Evolutionary conservation across 345 rosid genomes (phyloP).

Genomic region (Gossypioides kirkii): DNA sequence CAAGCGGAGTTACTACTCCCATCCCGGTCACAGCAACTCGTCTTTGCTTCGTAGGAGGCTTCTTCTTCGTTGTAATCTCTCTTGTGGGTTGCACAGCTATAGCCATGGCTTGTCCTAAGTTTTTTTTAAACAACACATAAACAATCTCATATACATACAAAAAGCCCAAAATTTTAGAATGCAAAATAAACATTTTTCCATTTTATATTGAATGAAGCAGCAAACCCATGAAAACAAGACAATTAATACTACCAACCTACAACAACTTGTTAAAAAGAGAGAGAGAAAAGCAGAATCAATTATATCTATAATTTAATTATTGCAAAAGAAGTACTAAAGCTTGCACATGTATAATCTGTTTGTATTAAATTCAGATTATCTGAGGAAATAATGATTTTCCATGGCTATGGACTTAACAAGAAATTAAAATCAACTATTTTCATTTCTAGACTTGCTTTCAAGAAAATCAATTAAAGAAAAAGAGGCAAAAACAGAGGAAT

Average conservation of each 20-base stretch:
- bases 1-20: constrained; percentile 88
- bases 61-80: constrained; percentile 49
- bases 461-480: not conserved
- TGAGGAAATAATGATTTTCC: not conserved
- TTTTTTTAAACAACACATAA: not conserved
- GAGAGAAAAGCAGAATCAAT: not conserved
- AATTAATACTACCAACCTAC: constrained; percentile 5
- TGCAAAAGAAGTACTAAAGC: not conserved
- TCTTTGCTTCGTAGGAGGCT: constrained; percentile 62
- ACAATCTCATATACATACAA: constrained; percentile 1
- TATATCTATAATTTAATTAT: not conserved
- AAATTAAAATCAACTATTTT: not conserved
- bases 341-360: not conserved
- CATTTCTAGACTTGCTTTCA: not conserved
- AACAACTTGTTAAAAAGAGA: not conserved
- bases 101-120: constrained; percentile 60
- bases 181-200: not conserved
- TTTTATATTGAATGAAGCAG: not conserved
- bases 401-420: not conserved
- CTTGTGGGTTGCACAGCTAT: constrained; percentile 58
- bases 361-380: not conserved
- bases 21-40: constrained; percentile 93
- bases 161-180: not conserved
- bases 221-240: constrained; percentile 1
- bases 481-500: not conserved